phyloP scores from a whole-genome alignment of 2,329 filamentous ascomycete species.

The Apiospora aurea region DNA sequence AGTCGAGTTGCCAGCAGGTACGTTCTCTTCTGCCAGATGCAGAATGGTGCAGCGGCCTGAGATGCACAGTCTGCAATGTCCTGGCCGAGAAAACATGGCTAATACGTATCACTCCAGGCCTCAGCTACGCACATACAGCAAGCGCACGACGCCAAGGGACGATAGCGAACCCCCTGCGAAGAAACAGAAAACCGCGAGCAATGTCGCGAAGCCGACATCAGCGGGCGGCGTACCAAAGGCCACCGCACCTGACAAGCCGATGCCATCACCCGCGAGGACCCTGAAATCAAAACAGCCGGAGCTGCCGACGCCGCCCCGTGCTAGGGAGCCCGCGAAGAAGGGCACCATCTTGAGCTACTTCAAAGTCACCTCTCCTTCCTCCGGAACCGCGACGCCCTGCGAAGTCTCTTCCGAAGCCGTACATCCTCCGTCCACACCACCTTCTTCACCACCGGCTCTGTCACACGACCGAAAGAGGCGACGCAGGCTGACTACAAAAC shows the following conservation, averaged over 20 bases:
- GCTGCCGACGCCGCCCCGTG: constrained; percentile 29
- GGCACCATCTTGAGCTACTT: constrained; percentile 43
- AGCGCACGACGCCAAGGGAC: constrained; percentile 38
- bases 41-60: neutral
- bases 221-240: neutral
- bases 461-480: constrained; percentile 34
- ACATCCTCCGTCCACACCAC: constrained; percentile 25
- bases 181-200: constrained; percentile 30
- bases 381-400: constrained; percentile 28
- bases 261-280: neutral
- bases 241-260: neutral
- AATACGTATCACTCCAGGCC: constrained; percentile 32
- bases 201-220: neutral
- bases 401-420: constrained; percentile 30
- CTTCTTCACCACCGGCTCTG: constrained; percentile 42
- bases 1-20: neutral
- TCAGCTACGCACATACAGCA: constrained; percentile 47
- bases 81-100: neutral
- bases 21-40: neutral
- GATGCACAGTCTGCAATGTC: neutral
- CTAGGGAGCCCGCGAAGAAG: constrained; percentile 31
- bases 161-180: constrained; percentile 35
- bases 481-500: constrained; percentile 25
- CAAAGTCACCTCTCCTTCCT: constrained; percentile 33
- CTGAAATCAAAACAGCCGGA: constrained; percentile 24